phyloP scores from a whole-genome alignment of 768 basidiomycete genomes.

The Mycena leptocephala region DNA sequence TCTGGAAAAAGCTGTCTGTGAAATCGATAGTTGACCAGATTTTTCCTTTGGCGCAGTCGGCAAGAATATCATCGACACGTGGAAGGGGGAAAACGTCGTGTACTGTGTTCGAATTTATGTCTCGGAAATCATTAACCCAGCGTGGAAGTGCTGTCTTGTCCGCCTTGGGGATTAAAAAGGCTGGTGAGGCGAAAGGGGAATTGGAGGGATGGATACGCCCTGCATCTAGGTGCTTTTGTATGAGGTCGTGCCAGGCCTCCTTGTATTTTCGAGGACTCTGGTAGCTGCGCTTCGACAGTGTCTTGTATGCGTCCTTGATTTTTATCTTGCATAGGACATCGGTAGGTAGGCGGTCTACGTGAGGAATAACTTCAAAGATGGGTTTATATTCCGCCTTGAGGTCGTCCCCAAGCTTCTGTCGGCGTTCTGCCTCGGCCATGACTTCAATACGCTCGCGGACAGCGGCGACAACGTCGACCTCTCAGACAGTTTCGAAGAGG shows the following conservation, averaged over 20 bases:
- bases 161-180: constrained; percentile 51
- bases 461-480: background rate
- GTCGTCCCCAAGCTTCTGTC: background rate
- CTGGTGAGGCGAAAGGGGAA: constrained; percentile 45
- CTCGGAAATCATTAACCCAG: constrained; percentile 48
- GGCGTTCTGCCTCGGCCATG: background rate
- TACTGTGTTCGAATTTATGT: constrained; percentile 43
- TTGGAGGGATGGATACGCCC: constrained; percentile 45
- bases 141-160: constrained; percentile 41
- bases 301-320: constrained; percentile 38
- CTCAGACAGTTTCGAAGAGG: background rate
- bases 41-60: constrained; percentile 54
- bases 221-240: constrained; percentile 48
- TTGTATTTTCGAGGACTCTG: constrained; percentile 50
- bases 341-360: constrained; percentile 38
- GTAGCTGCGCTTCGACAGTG: constrained; percentile 38
- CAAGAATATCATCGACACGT: constrained; percentile 46
- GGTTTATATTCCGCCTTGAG: constrained; percentile 32
- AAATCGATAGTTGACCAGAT: constrained; percentile 57
- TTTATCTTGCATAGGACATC: constrained; percentile 38
- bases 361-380: constrained; percentile 40
- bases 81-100: constrained; percentile 44
- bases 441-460: background rate
- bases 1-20: constrained; percentile 61
- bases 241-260: constrained; percentile 44